Base-by-base conservation (phyloP, 2,329 filamentous ascomycete genomes). In the Cordyceps militaris region DNA sequence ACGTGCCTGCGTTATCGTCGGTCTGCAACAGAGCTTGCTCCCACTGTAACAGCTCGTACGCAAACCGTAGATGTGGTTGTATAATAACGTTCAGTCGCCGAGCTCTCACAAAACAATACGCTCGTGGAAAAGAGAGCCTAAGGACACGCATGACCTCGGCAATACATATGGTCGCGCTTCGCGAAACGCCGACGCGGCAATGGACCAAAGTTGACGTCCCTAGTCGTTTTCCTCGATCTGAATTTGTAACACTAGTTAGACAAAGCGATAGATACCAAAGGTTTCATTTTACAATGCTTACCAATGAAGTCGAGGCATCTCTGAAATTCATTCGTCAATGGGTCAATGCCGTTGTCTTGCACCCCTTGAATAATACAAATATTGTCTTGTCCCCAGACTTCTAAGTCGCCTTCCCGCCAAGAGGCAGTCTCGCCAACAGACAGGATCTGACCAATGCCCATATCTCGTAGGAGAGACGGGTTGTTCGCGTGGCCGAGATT, bases 131-230 rank as follows among this genome's bases (percentile, higher is more conserved):
- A 0, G 91, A 94, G 63, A 97, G 75, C 23, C 84, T 79, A 65
- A 91, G 73, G 26, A 87, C 79, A 36, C 87, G 85, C 94, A 99
- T 99, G 36, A 97, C 91, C 72, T 97, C 92, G n/a, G 94, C 94
- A 66, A 99, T 99, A 70, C 94, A 97, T 61, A 99, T 97, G 1
- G 93, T 99, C 13, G 94, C 94, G 61, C 91, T 96, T 53, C 94
- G 84, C 52, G 92, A 97, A 56, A 99, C 94, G 49, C 94, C 94
- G 8, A 99, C 94, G 19, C 94, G 87, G 70, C 94, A 99, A 70
- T 99, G 94, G 16, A 99, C 94, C 58, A 99, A 79, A 0, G 94
- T 97, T 24, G 93, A 91, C 4, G 84, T 89, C 30, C 88, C 87
- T 44, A 88, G 87, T 38, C 75, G 74, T 67, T 87, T 89, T 36